Evolutionary conservation across 192 early-diverging fungal genomes (phyloP).

Genomic region (Linnemannia elongata): DNA sequence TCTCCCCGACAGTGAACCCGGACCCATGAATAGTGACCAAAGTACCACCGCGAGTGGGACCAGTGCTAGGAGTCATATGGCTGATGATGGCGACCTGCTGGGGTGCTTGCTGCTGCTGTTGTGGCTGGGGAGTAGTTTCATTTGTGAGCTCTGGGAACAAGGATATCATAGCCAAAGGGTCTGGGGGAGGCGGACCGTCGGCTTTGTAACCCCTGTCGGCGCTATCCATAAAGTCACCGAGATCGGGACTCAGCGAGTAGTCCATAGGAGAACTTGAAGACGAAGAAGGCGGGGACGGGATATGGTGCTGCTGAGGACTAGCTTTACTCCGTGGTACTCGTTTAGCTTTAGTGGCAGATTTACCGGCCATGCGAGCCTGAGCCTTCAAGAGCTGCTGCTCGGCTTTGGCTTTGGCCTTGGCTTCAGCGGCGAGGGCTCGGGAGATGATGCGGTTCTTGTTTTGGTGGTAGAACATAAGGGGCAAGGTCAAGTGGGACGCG

Average conservation of each 20-base stretch:
- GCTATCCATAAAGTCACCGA: constrained; percentile 23
- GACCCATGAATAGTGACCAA: constrained; percentile 49
- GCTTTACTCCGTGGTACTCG: constrained; percentile 20
- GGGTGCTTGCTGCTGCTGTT: constrained; percentile 3
- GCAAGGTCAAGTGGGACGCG: constrained; percentile 35
- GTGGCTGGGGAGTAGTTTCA: not conserved
- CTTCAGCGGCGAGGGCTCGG: constrained; percentile 29
- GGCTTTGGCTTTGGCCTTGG: constrained; percentile 44
- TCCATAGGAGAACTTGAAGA: constrained; percentile 21
- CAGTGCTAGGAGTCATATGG: constrained; percentile 51
- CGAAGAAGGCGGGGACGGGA: constrained; percentile 41
- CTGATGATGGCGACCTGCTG: constrained; percentile 16
- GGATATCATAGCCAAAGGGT: constrained; percentile 20
- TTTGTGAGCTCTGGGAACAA: constrained; percentile 33
- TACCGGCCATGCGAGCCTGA: constrained; percentile 22
- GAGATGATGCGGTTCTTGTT: constrained; percentile 54
- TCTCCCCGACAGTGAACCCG: constrained; percentile 42
- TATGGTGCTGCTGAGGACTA: constrained; percentile 5
- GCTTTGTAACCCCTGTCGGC: not conserved
- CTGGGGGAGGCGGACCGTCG: constrained; percentile 5
- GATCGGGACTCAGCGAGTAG: constrained; percentile 21
- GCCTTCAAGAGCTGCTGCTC: constrained; percentile 29
- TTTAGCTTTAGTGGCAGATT: constrained; percentile 28
- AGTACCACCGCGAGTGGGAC: constrained; percentile 48
- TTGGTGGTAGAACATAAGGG: constrained; percentile 55